These are phyloP conservation scores for Penicillium sp. DNA, from an alignment of 2,329 filamentous ascomycete genomes.

Conservation along the genomic window DNA sequence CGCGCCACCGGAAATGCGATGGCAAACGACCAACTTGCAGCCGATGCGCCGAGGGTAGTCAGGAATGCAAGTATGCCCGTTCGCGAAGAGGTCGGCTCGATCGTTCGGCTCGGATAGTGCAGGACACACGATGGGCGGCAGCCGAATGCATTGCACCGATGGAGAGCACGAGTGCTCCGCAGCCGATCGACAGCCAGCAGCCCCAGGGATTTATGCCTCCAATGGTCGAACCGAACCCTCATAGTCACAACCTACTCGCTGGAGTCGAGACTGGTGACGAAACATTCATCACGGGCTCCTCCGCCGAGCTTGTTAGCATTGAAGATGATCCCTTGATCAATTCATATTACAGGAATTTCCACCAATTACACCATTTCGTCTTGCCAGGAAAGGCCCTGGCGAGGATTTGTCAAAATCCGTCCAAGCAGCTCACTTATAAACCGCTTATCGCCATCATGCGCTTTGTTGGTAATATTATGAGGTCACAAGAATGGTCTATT, in stretches of 20 bases:
- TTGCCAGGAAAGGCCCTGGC: slow-evolving; percentile 32
- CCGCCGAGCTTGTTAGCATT: too few species aligned
- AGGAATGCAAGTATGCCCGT: neutral
- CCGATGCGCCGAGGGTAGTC: neutral
- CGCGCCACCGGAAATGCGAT: neutral
- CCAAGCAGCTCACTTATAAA: slow-evolving; percentile 16
- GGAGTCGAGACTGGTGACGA: too few species aligned
- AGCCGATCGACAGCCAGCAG: too few species aligned
- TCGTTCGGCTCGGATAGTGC: neutral
- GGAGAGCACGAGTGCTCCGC: too few species aligned
- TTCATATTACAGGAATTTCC: slow-evolving; percentile 43
- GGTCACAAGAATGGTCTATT: slow-evolving; percentile 26
- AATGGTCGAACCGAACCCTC: too few species aligned
- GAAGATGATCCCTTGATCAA: slow-evolving; percentile 16
- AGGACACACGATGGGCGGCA: neutral
- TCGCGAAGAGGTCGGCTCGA: neutral
- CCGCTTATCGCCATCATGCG: slow-evolving; percentile 38
- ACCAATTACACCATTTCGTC: slow-evolving; percentile 38
- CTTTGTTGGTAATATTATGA: slow-evolving; percentile 38
- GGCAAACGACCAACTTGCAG: neutral
- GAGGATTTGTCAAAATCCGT: slow-evolving; percentile 24
- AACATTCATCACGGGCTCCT: too few species aligned
- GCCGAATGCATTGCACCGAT: too few species aligned
- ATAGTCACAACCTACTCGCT: too few species aligned
- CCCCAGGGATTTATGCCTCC: too few species aligned